A percentile compares a stretch with the other conserved stretches of the same genome.
Evolutionary conservation across 805 yeast genomes (phyloP).

Genomic region (Kockiozyma suomiensis): DNA sequence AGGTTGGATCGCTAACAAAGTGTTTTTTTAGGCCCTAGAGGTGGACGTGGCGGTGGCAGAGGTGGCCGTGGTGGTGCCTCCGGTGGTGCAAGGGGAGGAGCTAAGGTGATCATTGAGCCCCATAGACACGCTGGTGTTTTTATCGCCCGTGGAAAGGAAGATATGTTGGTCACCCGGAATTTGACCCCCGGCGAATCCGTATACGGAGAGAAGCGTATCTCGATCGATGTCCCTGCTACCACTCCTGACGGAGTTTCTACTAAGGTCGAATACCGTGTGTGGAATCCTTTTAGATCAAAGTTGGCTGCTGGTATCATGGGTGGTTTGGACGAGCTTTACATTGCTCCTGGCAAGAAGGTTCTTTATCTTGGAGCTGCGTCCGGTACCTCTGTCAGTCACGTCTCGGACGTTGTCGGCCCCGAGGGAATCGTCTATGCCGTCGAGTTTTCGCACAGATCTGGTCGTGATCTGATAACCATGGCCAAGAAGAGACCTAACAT

Average conservation of each 20-base stretch:
- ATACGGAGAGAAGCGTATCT: slow-evolving; percentile 95
- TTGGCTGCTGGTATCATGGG: slow-evolving; percentile 99
- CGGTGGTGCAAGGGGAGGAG: slow-evolving; percentile 67
- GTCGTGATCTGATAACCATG: slow-evolving; percentile 98
- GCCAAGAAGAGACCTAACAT: slow-evolving; percentile 99
- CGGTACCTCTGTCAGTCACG: slow-evolving; percentile 98
- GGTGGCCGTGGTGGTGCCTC: slow-evolving; percentile 60
- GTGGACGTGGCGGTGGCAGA: slow-evolving; percentile 50
- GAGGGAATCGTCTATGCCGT: slow-evolving; percentile 99
- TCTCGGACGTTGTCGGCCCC: slow-evolving; percentile 97
- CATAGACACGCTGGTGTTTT: slow-evolving; percentile 94
- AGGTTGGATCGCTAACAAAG: background rate
- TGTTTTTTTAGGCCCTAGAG: slow-evolving; percentile 21
- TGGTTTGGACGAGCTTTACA: slow-evolving; percentile 96
- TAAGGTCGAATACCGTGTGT: slow-evolving; percentile 97
- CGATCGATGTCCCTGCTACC: slow-evolving; percentile 88
- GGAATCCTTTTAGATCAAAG: slow-evolving; percentile 99
- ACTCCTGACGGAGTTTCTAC: slow-evolving; percentile 70
- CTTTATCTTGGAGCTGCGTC: slow-evolving; percentile 98
- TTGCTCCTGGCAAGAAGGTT: slow-evolving; percentile 98
- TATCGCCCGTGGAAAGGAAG: slow-evolving; percentile 99
- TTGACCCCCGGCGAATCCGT: slow-evolving; percentile 98
- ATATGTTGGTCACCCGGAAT: slow-evolving; percentile 94
- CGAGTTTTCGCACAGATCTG: slow-evolving; percentile 99
- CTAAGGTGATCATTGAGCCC: slow-evolving; percentile 96